Percentiles rank a stretch among this genome's conserved stretches.
Evolutionary conservation across 805 yeast species (phyloP).

Genomic region (Candida gorgasii): DNA sequence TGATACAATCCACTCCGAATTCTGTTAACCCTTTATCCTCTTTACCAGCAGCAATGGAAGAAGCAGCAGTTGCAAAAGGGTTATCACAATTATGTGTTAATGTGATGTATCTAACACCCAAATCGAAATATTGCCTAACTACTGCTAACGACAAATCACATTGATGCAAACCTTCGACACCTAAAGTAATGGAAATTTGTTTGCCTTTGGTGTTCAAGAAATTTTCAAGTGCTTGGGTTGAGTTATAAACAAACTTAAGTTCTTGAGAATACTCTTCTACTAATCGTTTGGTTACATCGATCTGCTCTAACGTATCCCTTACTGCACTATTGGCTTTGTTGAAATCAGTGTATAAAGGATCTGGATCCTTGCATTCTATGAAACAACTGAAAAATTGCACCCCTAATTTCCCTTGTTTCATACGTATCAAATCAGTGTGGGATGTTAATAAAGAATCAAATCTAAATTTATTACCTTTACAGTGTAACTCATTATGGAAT

Average conservation of each 20-base stretch:
- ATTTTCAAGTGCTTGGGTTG: conserved; percentile 42
- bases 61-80: conserved; percentile 58
- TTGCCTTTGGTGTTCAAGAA: conserved; percentile 28
- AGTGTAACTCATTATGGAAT: conserved; percentile 38
- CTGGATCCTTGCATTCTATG: conserved; percentile 46
- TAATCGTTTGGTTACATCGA: conserved; percentile 50
- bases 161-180: conserved; percentile 58
- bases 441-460: conserved; percentile 36
- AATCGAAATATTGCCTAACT: conserved; percentile 47
- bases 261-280: conserved; percentile 35
- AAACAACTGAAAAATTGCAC: conserved; percentile 53
- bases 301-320: conserved; percentile 55
- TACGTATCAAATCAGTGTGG: conserved; percentile 46
- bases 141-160: conserved; percentile 51
- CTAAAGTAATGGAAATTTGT: conserved; percentile 38
- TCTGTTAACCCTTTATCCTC: conserved; percentile 46
- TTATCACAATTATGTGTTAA: conserved; percentile 58
- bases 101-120: conserved; percentile 57
- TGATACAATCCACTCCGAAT: conserved; percentile 41
- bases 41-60: conserved; percentile 46
- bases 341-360: conserved; percentile 44
- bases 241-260: conserved; percentile 40
- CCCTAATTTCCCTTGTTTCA: conserved; percentile 48
- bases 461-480: conserved; percentile 20
- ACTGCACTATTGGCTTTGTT: conserved; percentile 45